phyloP scores from a whole-genome alignment of 2,329 filamentous ascomycete species.

The Chrysoporthe cubensis region DNA sequence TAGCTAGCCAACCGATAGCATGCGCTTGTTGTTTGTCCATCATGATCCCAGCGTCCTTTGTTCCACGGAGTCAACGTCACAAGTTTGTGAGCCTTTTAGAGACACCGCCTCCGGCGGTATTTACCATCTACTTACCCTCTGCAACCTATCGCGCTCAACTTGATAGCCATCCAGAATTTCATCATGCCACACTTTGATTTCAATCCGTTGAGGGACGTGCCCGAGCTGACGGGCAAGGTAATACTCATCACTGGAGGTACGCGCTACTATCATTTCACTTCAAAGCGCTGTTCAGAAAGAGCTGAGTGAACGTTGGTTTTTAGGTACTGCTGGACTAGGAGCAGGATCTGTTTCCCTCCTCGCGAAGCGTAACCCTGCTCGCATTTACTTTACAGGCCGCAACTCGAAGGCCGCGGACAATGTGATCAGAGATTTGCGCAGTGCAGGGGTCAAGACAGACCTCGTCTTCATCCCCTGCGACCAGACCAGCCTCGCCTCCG shows the following conservation, averaged over 20 bases:
- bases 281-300: no score
- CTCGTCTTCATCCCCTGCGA: constrained; percentile 39
- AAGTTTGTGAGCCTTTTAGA: no score
- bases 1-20: no score
- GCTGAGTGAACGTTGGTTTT: background rate
- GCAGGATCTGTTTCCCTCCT: background rate
- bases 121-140: no score
- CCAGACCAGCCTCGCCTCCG: constrained; percentile 37
- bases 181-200: background rate
- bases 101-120: no score
- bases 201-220: background rate
- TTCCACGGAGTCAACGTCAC: no score
- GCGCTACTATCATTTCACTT: background rate
- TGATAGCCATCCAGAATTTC: no score
- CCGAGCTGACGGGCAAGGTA: constrained; percentile 8
- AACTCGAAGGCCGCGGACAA: constrained; percentile 43
- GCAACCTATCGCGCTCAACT: no score
- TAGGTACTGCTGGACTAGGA: constrained; percentile 19
- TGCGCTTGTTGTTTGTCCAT: no score
- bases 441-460: constrained; percentile 27
- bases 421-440: constrained; percentile 40
- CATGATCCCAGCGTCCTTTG: no score
- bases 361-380: constrained; percentile 2
- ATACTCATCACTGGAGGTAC: constrained; percentile 20
- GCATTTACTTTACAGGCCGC: constrained; percentile 41